phyloP scores from a whole-genome alignment of 2,329 filamentous ascomycete species.

The Diaporthe caulivora region DNA sequence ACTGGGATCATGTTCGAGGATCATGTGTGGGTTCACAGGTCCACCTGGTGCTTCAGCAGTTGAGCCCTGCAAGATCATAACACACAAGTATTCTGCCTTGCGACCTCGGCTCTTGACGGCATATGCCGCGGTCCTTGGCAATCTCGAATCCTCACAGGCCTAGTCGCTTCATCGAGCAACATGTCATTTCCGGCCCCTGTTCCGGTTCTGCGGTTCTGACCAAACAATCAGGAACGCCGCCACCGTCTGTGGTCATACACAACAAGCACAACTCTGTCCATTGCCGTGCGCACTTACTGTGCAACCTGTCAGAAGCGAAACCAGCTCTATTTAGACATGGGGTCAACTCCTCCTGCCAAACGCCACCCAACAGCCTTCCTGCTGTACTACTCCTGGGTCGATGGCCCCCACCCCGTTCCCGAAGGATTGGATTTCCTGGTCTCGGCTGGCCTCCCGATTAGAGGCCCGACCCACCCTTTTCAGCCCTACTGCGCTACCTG shows the following conservation, averaged over 20 bases:
- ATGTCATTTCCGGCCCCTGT: background rate
- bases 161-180: background rate
- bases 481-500: conserved; percentile 37
- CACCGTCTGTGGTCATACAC: background rate
- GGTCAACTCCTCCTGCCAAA: conserved; percentile 23
- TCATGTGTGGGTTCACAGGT: background rate
- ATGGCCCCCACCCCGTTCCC: conserved; percentile 32
- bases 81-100: conserved; percentile 8
- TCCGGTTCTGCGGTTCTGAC: background rate
- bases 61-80: background rate
- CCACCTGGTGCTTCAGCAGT: background rate
- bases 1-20: background rate
- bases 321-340: conserved; percentile 13
- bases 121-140: background rate
- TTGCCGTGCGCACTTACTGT: background rate
- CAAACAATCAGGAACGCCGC: too few species aligned
- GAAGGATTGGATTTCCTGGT: conserved; percentile 23
- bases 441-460: conserved; percentile 23
- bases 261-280: background rate
- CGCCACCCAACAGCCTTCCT: conserved; percentile 36
- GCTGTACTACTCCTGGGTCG: conserved; percentile 13
- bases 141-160: background rate
- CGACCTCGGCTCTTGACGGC: background rate
- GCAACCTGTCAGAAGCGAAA: conserved; percentile 30
- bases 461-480: conserved; percentile 24